Evolutionary conservation across 2,329 filamentous ascomycete genomes (phyloP).

Genomic region (Fusarium sterilihyphosum): DNA sequence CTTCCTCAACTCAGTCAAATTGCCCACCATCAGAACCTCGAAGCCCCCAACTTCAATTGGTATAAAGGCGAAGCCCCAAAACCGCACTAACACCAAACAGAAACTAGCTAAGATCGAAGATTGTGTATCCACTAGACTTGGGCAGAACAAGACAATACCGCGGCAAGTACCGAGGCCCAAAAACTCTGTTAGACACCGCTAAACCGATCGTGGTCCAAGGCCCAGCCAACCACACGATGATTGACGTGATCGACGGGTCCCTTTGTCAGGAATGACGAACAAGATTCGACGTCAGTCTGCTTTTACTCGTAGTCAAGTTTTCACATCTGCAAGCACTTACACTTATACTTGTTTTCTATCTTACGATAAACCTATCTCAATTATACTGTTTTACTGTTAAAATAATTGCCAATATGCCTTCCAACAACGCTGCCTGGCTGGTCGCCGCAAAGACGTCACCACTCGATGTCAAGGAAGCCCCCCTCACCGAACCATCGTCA

Average conservation of each 20-base stretch:
- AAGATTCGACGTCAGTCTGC: neutral
- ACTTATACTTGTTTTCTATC: neutral
- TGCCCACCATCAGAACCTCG: neutral
- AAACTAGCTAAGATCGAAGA: neutral
- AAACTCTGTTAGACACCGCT: conserved; percentile 9
- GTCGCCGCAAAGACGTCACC: conserved; percentile 22
- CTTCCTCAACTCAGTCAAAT: neutral
- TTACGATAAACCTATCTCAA: neutral
- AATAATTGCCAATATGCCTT: neutral
- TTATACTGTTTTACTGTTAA: accelerated
- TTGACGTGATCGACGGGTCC: neutral
- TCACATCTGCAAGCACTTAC: neutral
- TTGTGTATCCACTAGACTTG: neutral
- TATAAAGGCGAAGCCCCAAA: neutral
- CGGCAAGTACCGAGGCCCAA: neutral
- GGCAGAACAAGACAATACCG: neutral
- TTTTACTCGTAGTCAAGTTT: neutral
- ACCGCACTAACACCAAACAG: neutral
- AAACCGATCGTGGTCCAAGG: conserved; percentile 10
- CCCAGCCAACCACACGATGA: conserved; percentile 2
- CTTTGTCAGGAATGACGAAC: neutral
- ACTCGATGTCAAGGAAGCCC: conserved; percentile 24
- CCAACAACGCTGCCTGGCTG: conserved; percentile 23
- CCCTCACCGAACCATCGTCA: neutral
- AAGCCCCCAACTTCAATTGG: neutral